These are phyloP conservation scores for Arabidopsis hybrid DNA, from an alignment of 441 rosid species.

Conservation along the genomic window DNA sequence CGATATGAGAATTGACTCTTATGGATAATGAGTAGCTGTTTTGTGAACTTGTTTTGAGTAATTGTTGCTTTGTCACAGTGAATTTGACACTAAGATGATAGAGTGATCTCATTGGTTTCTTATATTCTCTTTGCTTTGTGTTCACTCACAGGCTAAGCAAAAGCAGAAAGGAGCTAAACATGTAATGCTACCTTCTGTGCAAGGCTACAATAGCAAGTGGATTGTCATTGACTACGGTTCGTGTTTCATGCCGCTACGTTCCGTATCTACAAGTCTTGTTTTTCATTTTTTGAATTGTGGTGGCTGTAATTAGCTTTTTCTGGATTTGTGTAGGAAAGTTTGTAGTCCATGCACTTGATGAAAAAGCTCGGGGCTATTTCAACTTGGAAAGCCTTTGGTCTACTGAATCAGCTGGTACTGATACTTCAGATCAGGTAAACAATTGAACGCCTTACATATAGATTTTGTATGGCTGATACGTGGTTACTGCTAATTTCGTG, in stretches of 20 bases:
- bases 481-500: not conserved
- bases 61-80: not conserved
- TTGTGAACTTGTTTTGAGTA: not conserved
- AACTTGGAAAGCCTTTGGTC: conserved; percentile 78
- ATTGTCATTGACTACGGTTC: conserved; percentile 82
- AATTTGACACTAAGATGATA: not conserved
- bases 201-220: conserved; percentile 91
- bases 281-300: not conserved
- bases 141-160: conserved; percentile 70
- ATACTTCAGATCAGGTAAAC: conserved; percentile 60
- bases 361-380: conserved; percentile 89
- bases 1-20: not conserved
- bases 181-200: conserved; percentile 66
- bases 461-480: not conserved
- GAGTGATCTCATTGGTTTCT: conserved; percentile 6
- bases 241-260: conserved; percentile 26
- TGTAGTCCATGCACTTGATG: conserved; percentile 93
- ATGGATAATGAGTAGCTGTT: not conserved
- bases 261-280: conserved; percentile 8
- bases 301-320: not conserved
- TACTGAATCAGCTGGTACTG: conserved; percentile 42
- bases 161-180: conserved; percentile 78
- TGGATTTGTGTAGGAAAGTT: conserved; percentile 61
- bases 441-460: not conserved
- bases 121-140: conserved; percentile 15